phyloP scores from a whole-genome alignment of 2,329 filamentous ascomycete species.

The Claviceps arundinis region DNA sequence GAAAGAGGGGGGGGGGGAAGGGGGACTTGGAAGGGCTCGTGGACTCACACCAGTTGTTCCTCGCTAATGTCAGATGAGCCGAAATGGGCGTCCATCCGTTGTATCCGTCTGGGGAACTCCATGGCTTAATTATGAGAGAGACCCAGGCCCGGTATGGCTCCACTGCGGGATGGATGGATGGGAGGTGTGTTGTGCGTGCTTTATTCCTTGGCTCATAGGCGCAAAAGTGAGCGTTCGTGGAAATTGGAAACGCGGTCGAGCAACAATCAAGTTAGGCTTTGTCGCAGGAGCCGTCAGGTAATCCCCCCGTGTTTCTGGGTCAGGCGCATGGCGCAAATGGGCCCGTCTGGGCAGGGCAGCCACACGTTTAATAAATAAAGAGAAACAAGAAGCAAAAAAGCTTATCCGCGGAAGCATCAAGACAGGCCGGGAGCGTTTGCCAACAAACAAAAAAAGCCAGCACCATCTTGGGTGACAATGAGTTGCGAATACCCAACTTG shows the following conservation, averaged over 20 bases:
- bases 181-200: not conserved
- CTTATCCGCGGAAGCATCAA: not conserved
- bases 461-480: not conserved
- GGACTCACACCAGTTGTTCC: not conserved
- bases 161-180: not conserved
- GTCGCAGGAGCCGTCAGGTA: not conserved
- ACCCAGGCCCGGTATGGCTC: not conserved
- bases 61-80: not conserved
- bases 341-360: not conserved
- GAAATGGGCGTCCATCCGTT: not conserved
- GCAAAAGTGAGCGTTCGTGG: not conserved
- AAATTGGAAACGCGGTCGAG: not conserved
- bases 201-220: not conserved
- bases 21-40: not conserved
- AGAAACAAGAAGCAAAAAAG: not conserved
- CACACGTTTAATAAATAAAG: not conserved
- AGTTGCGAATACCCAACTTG: not conserved
- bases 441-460: not conserved
- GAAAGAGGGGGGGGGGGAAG: too few species aligned
- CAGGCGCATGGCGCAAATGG: not conserved
- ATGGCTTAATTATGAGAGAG: not conserved
- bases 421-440: not conserved
- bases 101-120: constrained; percentile 1
- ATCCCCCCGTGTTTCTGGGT: not conserved
- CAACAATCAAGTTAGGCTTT: not conserved